Conservation (phyloP, 176 grass and related monocot species). For the Pontederia crassipes region DNA sequence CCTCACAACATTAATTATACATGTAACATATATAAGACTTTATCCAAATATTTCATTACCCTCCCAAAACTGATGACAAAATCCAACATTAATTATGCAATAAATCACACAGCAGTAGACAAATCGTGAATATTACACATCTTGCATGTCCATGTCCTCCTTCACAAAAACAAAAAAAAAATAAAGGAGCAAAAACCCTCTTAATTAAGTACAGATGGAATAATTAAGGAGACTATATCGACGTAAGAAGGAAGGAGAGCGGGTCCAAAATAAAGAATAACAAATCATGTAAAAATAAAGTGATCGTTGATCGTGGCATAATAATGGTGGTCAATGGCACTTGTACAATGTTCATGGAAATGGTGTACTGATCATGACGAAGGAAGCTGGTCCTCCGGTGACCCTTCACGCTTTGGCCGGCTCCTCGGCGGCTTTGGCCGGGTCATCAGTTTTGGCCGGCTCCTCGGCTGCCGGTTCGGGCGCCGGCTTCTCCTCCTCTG, state of each 20-base stretch:
- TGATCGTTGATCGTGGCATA: background rate
- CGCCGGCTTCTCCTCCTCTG: too few relatives aligned
- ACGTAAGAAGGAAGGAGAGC: background rate
- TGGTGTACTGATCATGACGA: too few relatives aligned
- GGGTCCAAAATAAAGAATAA: background rate
- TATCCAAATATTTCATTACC: background rate
- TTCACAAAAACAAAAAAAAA: background rate
- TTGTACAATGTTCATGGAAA: background rate
- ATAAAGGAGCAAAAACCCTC: background rate
- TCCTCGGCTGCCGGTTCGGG: too few relatives aligned
- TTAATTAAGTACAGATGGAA: background rate
- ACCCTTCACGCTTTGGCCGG: background rate
- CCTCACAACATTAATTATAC: too few relatives aligned
- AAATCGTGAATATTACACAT: background rate
- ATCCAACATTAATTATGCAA: background rate
- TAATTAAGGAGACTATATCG: background rate
- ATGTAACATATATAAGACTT: too few relatives aligned
- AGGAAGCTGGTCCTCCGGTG: too few relatives aligned
- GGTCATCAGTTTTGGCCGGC: too few relatives aligned
- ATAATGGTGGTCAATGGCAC: background rate
- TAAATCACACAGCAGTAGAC: conserved; percentile 2
- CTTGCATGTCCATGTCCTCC: background rate
- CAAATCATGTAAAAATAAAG: background rate
- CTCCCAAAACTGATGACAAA: background rate
- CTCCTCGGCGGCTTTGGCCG: too few relatives aligned